phyloP scores from a whole-genome alignment of 73 alveolate genomes.

The Paramecium pentaurelia region DNA sequence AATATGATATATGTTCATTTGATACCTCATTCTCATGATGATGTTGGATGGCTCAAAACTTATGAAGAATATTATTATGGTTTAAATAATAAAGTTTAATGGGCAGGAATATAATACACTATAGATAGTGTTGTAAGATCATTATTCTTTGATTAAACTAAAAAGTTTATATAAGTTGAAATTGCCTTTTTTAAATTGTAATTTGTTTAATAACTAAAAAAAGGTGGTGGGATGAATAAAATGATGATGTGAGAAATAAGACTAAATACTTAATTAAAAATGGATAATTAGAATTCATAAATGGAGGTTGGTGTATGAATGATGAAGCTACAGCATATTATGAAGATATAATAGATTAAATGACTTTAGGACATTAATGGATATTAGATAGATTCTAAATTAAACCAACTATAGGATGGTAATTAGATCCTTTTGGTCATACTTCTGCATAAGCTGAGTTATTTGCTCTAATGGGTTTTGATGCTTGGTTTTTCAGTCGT shows the following conservation, averaged over 20 bases:
- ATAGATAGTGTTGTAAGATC: conserved; percentile 34
- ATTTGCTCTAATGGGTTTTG: conserved; percentile 90
- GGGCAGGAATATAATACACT: conserved; percentile 55
- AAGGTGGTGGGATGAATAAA: conserved; percentile 85
- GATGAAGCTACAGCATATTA: conserved; percentile 94
- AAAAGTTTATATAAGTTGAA: conserved; percentile 73
- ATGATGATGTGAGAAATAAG: conserved; percentile 68
- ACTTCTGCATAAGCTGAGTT: conserved; percentile 87
- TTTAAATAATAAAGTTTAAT: not conserved
- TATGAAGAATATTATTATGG: conserved; percentile 81
- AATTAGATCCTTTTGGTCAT: conserved; percentile 97
- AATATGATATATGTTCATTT: conserved; percentile 69
- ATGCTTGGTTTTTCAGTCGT: conserved; percentile 88
- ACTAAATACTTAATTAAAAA: conserved; percentile 75
- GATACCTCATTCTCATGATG: conserved; percentile 95
- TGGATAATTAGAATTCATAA: conserved; percentile 83
- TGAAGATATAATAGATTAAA: conserved; percentile 84
- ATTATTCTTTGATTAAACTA: not conserved
- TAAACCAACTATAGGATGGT: conserved; percentile 92
- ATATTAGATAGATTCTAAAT: conserved; percentile 79
- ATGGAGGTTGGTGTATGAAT: conserved; percentile 93
- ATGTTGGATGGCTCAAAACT: conserved; percentile 96
- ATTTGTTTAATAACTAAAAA: not conserved
- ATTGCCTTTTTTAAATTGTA: conserved; percentile 81
- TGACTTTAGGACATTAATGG: conserved; percentile 87